A percentile compares a stretch with the other conserved stretches of the same genome.
Evolutionary conservation across 352 stramenopile species (phyloP).

Genomic region (Blastocystis sp.): DNA sequence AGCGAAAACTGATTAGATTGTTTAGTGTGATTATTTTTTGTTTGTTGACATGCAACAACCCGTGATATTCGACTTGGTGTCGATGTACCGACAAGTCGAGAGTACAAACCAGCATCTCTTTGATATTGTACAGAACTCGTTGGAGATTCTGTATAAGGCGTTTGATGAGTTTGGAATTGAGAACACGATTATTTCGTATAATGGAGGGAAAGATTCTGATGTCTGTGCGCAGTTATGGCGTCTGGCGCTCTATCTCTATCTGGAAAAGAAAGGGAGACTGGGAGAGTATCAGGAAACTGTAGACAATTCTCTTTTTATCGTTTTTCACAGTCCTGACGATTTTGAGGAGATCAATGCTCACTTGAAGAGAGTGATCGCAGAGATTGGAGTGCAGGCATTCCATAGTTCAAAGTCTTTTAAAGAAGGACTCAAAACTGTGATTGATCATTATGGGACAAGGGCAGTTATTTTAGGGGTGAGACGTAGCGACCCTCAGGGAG

Average conservation of each 20-base stretch:
- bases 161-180: constrained; percentile 26
- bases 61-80: background rate
- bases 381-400: background rate
- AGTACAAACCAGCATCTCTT: background rate
- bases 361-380: background rate
- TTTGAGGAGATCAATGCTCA: constrained; percentile 49
- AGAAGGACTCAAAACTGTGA: background rate
- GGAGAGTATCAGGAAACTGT: constrained; percentile 10
- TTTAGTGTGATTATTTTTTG: background rate
- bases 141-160: background rate
- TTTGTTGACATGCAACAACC: background rate
- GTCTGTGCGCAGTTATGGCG: constrained; percentile 25
- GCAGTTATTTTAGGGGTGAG: constrained; percentile 30
- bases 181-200: background rate
- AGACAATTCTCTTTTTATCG: constrained; percentile 1
- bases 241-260: constrained; percentile 21
- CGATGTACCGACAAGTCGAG: background rate
- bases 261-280: background rate
- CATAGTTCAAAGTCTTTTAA: constrained; percentile 33
- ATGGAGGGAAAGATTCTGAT: constrained; percentile 49
- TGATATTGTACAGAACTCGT: background rate
- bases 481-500: constrained; percentile 2
- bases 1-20: background rate
- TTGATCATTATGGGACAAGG: background rate
- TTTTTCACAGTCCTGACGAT: constrained; percentile 24